Evolutionary conservation across 2,329 filamentous ascomycete species (phyloP), one percentile per base, ranked within the genome.

Genomic region (Botrytis tulipae): DNA sequence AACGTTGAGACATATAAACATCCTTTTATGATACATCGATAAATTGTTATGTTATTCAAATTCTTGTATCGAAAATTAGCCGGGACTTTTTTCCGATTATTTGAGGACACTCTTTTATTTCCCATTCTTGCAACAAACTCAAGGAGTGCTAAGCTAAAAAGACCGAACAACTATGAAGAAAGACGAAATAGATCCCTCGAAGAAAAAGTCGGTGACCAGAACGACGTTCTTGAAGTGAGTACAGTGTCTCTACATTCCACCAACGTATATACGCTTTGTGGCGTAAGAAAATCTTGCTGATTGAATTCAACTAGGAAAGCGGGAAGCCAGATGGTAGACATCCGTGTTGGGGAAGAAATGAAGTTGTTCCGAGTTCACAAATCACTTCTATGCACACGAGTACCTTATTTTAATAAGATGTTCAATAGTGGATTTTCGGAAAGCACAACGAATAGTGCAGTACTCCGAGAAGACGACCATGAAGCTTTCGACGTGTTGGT

Each of bases 181-280:
- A 51, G 12, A 51, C 25, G 1, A n/a, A 16, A 0, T 51, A 12
- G 25, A n/a, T n/a, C 0, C 0, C 25, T 51, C 25, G 25, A n/a
- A 51, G 10, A 51, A 51, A 14, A 14, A 51, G 25, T n/a, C 1
- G 10, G 4, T n/a, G 22, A n/a, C 10, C 9, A 51, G 48, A 14
- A n/a, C 1, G 48, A 14, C 20, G 46, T 48, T 48, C 46, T 25
- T 48, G 20, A 48, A 48, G 46, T 48, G 46, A 48, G 46, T 10
- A 48, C 46, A 10, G 9, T 48, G 20, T 25, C 20, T 2, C 46
- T 48, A 0, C 20, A 25, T 48, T 25, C 1, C 4, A 25, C 1
- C 10, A 4, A 48, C 8, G 22, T 51, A 12, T 51, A 14, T 5
- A 12, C 22, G 22, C 46, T 51, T 51, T 0, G 46, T 51, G 4